Evolutionary conservation across 768 basidiomycete genomes (phyloP).

Genomic region (Tylopilus sp.): DNA sequence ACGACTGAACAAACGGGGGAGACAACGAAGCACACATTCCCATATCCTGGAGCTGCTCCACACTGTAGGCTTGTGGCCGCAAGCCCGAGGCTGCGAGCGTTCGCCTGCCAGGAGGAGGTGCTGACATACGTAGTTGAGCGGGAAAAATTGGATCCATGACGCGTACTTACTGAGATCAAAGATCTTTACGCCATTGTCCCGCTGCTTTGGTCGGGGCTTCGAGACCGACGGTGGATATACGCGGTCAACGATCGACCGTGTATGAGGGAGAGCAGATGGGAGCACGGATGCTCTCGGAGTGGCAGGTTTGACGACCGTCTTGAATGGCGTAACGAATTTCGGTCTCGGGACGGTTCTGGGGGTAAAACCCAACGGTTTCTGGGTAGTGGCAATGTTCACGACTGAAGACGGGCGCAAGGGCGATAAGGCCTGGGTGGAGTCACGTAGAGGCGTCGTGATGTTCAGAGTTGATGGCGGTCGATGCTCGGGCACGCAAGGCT

Average conservation of each 20-base stretch:
- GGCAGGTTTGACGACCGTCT: constrained; percentile 46
- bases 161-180: constrained; percentile 46
- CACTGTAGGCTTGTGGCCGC: constrained; percentile 44
- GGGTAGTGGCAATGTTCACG: constrained; percentile 12
- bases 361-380: constrained; percentile 24
- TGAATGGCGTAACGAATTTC: constrained; percentile 65
- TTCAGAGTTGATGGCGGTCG: constrained; percentile 30
- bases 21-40: constrained; percentile 45
- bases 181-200: constrained; percentile 1
- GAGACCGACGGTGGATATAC: constrained; percentile 24
- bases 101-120: constrained; percentile 36
- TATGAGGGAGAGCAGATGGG: background rate
- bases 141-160: background rate
- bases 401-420: constrained; percentile 35
- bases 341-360: constrained; percentile 30
- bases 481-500: constrained; percentile 2
- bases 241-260: constrained; percentile 6
- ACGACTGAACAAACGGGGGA: background rate
- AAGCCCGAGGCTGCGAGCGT: constrained; percentile 49
- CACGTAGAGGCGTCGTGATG: constrained; percentile 18
- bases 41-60: constrained; percentile 43
- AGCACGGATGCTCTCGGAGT: constrained; percentile 17
- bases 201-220: constrained; percentile 6
- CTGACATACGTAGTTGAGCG: constrained; percentile 19
- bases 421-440: constrained; percentile 21